phyloP scores from a whole-genome alignment of 179 eudicot species.

The Beta corolliflora region DNA sequence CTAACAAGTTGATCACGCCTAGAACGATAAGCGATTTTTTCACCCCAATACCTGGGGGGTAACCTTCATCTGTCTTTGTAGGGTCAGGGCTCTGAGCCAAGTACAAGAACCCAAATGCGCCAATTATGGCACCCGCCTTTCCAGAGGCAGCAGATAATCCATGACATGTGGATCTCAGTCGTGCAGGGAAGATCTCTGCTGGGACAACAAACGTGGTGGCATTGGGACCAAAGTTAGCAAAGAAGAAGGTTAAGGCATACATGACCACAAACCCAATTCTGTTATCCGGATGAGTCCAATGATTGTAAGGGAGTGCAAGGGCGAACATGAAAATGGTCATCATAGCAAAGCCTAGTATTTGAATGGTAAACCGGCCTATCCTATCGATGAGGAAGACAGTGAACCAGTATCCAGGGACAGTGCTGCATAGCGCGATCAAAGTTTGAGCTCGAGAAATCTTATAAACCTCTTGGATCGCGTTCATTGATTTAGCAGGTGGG shows the following conservation, averaged over 20 bases:
- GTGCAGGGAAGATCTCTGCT: constrained; percentile 60
- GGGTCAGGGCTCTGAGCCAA: constrained; percentile 46
- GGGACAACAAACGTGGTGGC: constrained; percentile 62
- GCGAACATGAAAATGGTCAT: constrained; percentile 62
- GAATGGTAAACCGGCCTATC: constrained; percentile 51
- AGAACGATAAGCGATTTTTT: constrained; percentile 44
- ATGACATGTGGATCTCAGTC: constrained; percentile 57
- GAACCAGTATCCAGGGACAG: constrained; percentile 63
- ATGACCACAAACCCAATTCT: constrained; percentile 49
- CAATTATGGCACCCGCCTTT: constrained; percentile 54
- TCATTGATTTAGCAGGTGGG: constrained; percentile 53
- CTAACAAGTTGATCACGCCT: constrained; percentile 40
- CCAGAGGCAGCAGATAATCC: constrained; percentile 60
- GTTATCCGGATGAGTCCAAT: constrained; percentile 48
- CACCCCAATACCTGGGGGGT: constrained; percentile 55
- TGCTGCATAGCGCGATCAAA: constrained; percentile 52
- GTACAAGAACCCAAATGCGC: constrained; percentile 60
- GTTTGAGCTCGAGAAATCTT: constrained; percentile 54
- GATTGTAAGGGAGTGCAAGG: constrained; percentile 45
- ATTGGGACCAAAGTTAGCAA: constrained; percentile 59
- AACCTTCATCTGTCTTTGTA: constrained; percentile 49
- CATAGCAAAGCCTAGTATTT: constrained; percentile 52
- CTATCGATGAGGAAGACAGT: constrained; percentile 52
- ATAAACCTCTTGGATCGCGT: constrained; percentile 46
- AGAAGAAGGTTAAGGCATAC: constrained; percentile 57